Base-by-base conservation (phyloP, 2,329 filamentous ascomycete genomes). In the Hymenoscyphus scutula region DNA sequence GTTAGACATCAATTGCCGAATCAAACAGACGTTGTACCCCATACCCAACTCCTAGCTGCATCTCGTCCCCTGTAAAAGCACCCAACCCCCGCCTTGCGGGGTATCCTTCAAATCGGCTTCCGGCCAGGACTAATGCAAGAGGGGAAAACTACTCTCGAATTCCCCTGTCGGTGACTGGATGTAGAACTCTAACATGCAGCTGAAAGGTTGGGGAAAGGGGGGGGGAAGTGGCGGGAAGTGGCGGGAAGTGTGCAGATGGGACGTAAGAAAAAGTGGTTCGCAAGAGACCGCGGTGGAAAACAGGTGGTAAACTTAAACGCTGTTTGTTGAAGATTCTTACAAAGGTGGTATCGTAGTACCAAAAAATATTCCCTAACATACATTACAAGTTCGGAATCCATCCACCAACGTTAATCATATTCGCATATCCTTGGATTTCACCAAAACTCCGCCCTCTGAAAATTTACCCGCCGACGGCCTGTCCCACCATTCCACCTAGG, bases 401-500 rank as follows among this genome's bases (percentile, higher is more conserved):
- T 51, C 19, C 45, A 13, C 19, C 19, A 23, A 51, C 45, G 23
- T 51, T 48, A 23, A 51, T 51, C 45, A 25, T 51, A 51, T 23
- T 51, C 45, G 45, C 58, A 25, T 54, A 15, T 19, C 38, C 41
- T 30, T n/a, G n/a, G 17, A 41, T 57, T 19, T 15, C 41, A 23
- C 45, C n/a, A 25, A 23, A 25, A 23, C 19, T 51, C 45, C 13
- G 7, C 19, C 10, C n/a, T 25, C 19, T 25, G 6, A 3, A 23
- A 8, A 53, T 45, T 25, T 54, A 59, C 7, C 66, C 67, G 48
- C 61, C 65, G 61, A 70, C 70, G 62, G 67, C 70, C 8, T 64
- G 59, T 8, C 70, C 72, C 2, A 75, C 68, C 10, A 67, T 65
- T 2, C 68, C 73, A 8, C 65, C 71, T 51, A 75, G 55, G 61